Base-by-base conservation (phyloP, 176 grass and related monocot species). In the Bromus sterilis region DNA sequence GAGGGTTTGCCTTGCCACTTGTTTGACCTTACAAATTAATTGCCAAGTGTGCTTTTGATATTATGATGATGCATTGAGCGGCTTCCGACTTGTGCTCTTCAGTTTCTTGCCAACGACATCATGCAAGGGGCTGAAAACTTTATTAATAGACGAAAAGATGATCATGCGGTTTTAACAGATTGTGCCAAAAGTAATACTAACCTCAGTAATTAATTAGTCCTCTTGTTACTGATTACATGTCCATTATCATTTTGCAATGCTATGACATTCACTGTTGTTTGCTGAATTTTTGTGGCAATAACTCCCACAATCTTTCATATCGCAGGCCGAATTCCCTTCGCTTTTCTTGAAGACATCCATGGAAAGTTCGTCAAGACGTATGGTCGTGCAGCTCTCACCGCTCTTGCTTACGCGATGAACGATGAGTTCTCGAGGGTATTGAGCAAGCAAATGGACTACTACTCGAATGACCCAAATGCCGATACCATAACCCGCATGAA, bases 351-450 rank as follows among this genome's bases (percentile, higher is more conserved):
- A 82, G 91, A 94, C 53, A 86, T 97, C 72, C 94, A 97, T 55
- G 91, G 89, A 55, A 86, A 66, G 76, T 94, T 97, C 46, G 82
- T 91, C 2, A 94, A 91, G 82, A 78, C 81, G 48, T 97, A 94
- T 44, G 91, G 91, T 20, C 91, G 87, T 55, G 85, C 91, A 41
- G 90, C 87, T n/a, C 89, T 94, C 30, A 88, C 91, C 0, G 91
- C 91, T 39, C 91, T 91, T 79, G 91, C 94, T 32, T 94, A 97
- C 73, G 41, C 77, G 16, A 97, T 97, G 94, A 94, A 97, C 26
- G 91, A 97, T 18, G 94, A 97, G 81, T 97, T 94, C 82, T 97
- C 94, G 4, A 84, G 94, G 85, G 87, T 94, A 64, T 89, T 97
- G 79, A 88, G 63, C 66, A 87, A 97, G 76, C 94, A 88, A 55